A percentile compares a stretch with the other conserved stretches of the same genome.
phyloP scores from a whole-genome alignment of 1,139 yeast genomes.

The Suhomyces atakaporum region DNA sequence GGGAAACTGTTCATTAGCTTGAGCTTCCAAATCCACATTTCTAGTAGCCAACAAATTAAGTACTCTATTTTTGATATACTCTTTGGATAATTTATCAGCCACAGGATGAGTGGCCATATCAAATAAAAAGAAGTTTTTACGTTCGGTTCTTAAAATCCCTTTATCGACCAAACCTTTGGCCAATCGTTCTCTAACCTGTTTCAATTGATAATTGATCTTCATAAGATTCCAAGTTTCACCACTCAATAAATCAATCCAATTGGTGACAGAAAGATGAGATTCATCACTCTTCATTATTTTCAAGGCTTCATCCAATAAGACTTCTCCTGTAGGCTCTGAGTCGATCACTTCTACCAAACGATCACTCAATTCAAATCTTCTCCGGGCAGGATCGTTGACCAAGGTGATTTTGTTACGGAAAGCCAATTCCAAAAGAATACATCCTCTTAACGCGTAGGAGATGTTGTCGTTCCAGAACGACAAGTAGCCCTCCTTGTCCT shows the following conservation, averaged over 20 bases:
- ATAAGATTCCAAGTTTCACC: conserved; percentile 98
- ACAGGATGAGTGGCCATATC: conserved; percentile 99
- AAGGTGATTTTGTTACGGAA: conserved; percentile 85
- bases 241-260: conserved; percentile 91
- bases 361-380: conserved; percentile 84
- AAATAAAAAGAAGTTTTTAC: conserved; percentile 88
- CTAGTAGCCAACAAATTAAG: conserved; percentile 70
- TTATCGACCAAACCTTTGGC: conserved; percentile 97
- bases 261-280: conserved; percentile 74
- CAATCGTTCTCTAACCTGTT: conserved; percentile 94
- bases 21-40: conserved; percentile 55
- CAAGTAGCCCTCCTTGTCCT: conserved; percentile 92
- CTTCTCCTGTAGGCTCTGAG: conserved; percentile 90
- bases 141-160: conserved; percentile 94
- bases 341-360: conserved; percentile 86
- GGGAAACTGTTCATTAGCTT: conserved; percentile 64
- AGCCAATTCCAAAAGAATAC: conserved; percentile 89
- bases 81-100: conserved; percentile 78
- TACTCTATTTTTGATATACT: conserved; percentile 75
- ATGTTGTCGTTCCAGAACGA: conserved; percentile 98
- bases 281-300: conserved; percentile 87
- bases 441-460: conserved; percentile 93
- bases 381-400: conserved; percentile 91
- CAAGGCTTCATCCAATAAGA: conserved; percentile 87
- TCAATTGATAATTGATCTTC: conserved; percentile 91